phyloP scores from a whole-genome alignment of 495 filamentous ascomycete genomes.

The Neurospora sp. region DNA sequence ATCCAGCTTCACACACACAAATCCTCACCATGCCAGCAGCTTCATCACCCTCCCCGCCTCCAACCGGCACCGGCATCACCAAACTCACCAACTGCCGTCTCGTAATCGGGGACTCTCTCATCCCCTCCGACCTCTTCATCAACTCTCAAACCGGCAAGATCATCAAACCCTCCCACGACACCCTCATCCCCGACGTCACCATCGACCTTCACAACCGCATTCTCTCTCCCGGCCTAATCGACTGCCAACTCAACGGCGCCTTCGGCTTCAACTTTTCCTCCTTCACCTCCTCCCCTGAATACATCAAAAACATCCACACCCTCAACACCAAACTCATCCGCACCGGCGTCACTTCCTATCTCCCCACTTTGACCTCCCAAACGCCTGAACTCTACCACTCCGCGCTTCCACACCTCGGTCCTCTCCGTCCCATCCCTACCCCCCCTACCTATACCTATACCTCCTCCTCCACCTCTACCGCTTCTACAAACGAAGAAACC shows the following conservation, averaged over 20 bases:
- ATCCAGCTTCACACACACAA: not conserved
- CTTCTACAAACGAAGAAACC: no score
- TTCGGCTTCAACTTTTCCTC: conserved; percentile 79
- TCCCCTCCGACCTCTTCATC: conserved; percentile 71
- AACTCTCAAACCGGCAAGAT: conserved; percentile 67
- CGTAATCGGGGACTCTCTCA: conserved; percentile 48
- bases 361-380: conserved; percentile 70
- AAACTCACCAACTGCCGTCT: conserved; percentile 79
- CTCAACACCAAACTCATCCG: conserved; percentile 59
- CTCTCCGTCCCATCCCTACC: conserved; percentile 36
- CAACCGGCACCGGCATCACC: conserved; percentile 45
- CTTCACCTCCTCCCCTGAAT: conserved; percentile 54
- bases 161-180: conserved; percentile 59
- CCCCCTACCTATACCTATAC: not conserved
- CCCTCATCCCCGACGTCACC: conserved; percentile 48
- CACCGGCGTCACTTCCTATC: conserved; percentile 75
- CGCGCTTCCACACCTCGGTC: conserved; percentile 64
- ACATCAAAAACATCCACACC: conserved; percentile 53
- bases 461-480: not conserved
- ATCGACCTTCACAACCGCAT: conserved; percentile 72
- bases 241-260: conserved; percentile 78
- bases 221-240: conserved; percentile 71
- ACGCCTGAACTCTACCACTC: conserved; percentile 57
- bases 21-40: not conserved
- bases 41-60: not conserved